phyloP scores from a whole-genome alignment of 495 filamentous ascomycete genomes.

The Podospora conica region DNA sequence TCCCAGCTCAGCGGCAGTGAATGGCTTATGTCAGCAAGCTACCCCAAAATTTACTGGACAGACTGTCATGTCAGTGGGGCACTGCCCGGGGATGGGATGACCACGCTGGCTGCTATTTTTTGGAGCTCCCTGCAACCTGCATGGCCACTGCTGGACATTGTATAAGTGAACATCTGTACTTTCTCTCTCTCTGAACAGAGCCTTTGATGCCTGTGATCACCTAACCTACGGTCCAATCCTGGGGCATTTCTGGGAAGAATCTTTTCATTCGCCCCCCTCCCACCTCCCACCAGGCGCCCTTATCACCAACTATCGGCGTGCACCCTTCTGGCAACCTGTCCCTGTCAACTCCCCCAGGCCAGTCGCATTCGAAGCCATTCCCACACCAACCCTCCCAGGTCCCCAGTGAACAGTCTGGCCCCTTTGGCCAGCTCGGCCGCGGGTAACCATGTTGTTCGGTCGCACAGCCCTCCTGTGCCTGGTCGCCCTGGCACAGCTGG shows the following conservation, averaged over 20 bases:
- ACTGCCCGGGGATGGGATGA: too few species aligned
- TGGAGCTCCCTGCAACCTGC: conserved; percentile 2
- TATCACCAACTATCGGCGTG: background rate
- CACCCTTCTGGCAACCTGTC: background rate
- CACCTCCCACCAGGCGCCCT: background rate
- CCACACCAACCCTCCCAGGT: background rate
- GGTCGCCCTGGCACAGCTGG: conserved; percentile 40
- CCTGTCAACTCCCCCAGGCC: too few species aligned
- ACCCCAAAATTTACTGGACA: background rate
- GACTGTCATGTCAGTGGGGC: background rate
- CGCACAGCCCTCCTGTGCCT: conserved; percentile 39
- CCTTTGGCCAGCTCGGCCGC: conserved; percentile 4
- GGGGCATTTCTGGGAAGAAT: background rate
- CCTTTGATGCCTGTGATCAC: background rate
- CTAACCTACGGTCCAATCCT: background rate
- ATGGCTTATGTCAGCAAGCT: background rate
- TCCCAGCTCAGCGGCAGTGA: background rate
- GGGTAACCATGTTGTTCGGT: conserved; percentile 35
- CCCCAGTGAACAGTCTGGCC: conserved; percentile 15
- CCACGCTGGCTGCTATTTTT: conserved; percentile 26
- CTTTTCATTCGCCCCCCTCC: too few species aligned
- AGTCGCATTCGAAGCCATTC: background rate
- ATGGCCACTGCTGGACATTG: background rate
- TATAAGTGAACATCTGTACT: conserved; percentile 14
- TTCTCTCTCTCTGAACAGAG: background rate